A percentile compares a stretch with the other conserved stretches of the same genome.
These are phyloP conservation scores for Stachybotrys chlorohalonatus DNA, from an alignment of 2,329 filamentous ascomycete genomes.

Conservation along the genomic window DNA sequence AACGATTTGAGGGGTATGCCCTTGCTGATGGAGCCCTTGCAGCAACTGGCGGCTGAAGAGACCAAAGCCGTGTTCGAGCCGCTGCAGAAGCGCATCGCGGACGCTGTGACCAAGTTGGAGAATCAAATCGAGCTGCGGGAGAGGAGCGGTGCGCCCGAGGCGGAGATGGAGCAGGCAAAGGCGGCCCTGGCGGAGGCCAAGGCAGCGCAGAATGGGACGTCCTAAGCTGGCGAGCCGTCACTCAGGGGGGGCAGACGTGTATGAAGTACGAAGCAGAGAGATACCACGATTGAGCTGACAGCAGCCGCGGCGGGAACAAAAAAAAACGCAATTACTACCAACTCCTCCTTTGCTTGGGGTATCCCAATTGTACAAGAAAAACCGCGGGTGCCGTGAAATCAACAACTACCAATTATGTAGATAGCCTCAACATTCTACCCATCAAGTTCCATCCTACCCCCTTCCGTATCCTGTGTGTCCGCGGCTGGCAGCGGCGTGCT, in stretches of 20 bases:
- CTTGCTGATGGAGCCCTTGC: conserved; percentile 4
- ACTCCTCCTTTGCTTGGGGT: conserved; percentile 4
- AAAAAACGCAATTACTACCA: neutral
- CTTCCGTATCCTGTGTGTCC: conserved; percentile 35
- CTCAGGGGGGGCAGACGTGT: too few species aligned
- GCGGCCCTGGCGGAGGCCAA: conserved; percentile 42
- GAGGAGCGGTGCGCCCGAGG: conserved; percentile 32
- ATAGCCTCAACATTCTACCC: conserved; percentile 14
- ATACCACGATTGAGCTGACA: neutral
- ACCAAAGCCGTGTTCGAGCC: conserved; percentile 75
- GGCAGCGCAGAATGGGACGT: conserved; percentile 12
- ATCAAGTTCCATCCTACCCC: conserved; percentile 60
- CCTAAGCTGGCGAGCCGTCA: neutral
- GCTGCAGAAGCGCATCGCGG: conserved; percentile 60
- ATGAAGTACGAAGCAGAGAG: neutral
- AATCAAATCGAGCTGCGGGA: conserved; percentile 61
- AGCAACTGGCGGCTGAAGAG: conserved; percentile 78
- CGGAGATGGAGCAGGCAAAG: conserved; percentile 47
- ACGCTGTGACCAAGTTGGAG: conserved; percentile 65
- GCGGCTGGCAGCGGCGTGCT: conserved; percentile 37
- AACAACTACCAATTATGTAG: neutral
- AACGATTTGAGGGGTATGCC: neutral
- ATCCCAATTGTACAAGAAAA: conserved; percentile 9
- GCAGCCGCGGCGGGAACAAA: neutral
- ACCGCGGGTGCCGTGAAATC: neutral